phyloP scores from a whole-genome alignment of 345 rosid genomes.

The Psidium guajava region DNA sequence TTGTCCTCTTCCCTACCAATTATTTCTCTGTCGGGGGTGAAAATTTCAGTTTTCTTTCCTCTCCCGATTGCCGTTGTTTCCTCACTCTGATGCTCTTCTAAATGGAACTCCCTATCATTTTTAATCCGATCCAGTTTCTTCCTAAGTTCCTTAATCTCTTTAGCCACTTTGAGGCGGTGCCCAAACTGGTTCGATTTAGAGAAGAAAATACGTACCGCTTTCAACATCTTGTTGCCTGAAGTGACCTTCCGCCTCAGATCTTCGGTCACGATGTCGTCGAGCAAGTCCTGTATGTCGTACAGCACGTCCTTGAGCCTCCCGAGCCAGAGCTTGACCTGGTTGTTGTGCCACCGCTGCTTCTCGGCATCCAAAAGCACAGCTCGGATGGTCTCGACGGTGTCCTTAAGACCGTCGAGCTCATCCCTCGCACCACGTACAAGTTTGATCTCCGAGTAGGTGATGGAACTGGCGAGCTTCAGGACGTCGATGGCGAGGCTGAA shows the following conservation, averaged over 20 bases:
- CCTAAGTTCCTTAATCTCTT: background rate
- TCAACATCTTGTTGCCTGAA: background rate
- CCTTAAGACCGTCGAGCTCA: too few relatives aligned
- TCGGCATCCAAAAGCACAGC: too few relatives aligned
- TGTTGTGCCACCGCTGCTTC: too few relatives aligned
- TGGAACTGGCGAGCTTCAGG: too few relatives aligned
- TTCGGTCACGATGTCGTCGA: background rate
- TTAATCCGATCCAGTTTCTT: background rate
- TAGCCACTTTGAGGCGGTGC: background rate
- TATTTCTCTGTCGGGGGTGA: accelerated
- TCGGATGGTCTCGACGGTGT: too few relatives aligned
- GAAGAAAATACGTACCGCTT: background rate
- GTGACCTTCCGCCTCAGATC: background rate
- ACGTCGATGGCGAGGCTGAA: too few relatives aligned
- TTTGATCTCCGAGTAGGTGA: too few relatives aligned
- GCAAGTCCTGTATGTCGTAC: background rate
- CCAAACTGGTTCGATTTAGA: background rate
- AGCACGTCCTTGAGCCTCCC: background rate
- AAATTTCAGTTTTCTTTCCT: background rate
- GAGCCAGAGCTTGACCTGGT: too few relatives aligned
- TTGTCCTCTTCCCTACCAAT: background rate
- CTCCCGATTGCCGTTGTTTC: too few relatives aligned
- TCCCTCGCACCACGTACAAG: too few relatives aligned
- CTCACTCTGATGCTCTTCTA: background rate
- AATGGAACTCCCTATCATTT: background rate